phyloP scores from a whole-genome alignment of 148 eudicot species.

The Nepenthes mirabilis region DNA sequence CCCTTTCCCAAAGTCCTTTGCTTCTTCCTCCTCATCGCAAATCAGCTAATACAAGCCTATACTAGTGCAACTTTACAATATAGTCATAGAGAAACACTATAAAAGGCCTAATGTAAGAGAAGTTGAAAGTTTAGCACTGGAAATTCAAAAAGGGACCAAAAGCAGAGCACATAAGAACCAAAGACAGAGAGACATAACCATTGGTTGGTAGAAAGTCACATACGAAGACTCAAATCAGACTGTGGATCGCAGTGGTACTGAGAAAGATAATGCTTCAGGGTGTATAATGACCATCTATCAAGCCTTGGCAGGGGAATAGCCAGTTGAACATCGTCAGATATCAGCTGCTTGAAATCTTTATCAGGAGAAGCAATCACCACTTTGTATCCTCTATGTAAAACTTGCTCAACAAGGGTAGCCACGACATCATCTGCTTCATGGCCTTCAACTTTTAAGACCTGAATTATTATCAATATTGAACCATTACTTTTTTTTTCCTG shows the following conservation, averaged over 20 bases:
- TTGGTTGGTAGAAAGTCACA: slow-evolving; percentile 12
- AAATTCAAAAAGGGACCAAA: background rate
- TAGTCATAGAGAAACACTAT: too few species aligned
- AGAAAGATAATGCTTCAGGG: slow-evolving; percentile 73
- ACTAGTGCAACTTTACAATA: too few species aligned
- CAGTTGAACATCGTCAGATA: slow-evolving; percentile 88
- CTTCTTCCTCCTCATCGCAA: too few species aligned
- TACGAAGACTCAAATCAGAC: slow-evolving; percentile 85
- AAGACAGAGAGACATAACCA: background rate
- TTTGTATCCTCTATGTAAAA: slow-evolving; percentile 32
- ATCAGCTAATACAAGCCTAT: too few species aligned
- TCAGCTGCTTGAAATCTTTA: slow-evolving; percentile 95
- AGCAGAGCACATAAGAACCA: background rate
- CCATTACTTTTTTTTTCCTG: slow-evolving; percentile 1
- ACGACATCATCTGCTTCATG: slow-evolving; percentile 96
- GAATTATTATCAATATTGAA: slow-evolving; percentile 10
- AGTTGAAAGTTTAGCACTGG: background rate
- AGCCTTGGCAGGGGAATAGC: slow-evolving; percentile 73
- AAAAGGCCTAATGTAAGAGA: too few species aligned
- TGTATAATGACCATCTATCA: slow-evolving; percentile 88
- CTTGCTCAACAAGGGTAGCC: slow-evolving; percentile 69
- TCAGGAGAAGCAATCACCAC: slow-evolving; percentile 94
- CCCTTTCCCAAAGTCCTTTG: too few species aligned
- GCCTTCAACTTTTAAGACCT: slow-evolving; percentile 67
- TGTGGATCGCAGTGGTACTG: slow-evolving; percentile 81